Percentiles rank a stretch among this genome's conserved stretches.
Evolutionary conservation across 495 filamentous ascomycete species (phyloP).

Genomic region (Penicillium maclennaniae): DNA sequence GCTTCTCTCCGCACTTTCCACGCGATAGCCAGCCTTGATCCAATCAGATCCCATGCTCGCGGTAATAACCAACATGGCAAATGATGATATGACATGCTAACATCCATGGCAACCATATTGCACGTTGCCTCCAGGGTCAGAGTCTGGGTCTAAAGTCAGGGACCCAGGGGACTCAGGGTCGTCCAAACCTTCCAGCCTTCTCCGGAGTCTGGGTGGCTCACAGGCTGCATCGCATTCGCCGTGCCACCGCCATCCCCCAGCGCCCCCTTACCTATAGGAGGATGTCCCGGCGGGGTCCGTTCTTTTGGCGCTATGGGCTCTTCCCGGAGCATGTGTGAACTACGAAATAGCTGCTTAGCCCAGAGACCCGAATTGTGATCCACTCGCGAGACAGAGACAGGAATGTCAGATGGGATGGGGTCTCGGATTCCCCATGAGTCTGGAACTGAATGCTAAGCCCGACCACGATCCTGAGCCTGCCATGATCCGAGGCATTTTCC

Average conservation of each 20-base stretch:
- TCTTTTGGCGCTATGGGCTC: conserved; percentile 3
- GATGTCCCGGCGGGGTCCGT: conserved; percentile 23
- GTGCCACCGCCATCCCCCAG: background rate
- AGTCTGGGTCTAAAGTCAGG: too few species aligned
- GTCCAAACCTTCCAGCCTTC: background rate
- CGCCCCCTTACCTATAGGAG: conserved; percentile 15
- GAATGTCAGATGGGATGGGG: background rate
- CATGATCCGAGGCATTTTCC: conserved; percentile 1
- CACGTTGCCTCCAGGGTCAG: background rate
- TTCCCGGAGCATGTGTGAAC: background rate
- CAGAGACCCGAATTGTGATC: background rate
- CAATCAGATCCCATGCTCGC: conserved; percentile 9
- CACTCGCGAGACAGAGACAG: background rate
- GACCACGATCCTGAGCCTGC: background rate
- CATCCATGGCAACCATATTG: background rate
- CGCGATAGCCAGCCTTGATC: conserved; percentile 16
- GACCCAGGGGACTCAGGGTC: background rate
- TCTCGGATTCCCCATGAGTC: background rate
- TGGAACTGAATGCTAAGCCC: background rate
- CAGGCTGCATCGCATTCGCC: background rate
- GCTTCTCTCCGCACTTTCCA: conserved; percentile 23
- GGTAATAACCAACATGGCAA: conserved; percentile 1
- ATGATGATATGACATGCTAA: background rate
- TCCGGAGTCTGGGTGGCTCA: background rate
- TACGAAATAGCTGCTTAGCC: background rate